Evolutionary conservation across 768 basidiomycete species (phyloP).

Genomic region (Kwoniella dejecticola): DNA sequence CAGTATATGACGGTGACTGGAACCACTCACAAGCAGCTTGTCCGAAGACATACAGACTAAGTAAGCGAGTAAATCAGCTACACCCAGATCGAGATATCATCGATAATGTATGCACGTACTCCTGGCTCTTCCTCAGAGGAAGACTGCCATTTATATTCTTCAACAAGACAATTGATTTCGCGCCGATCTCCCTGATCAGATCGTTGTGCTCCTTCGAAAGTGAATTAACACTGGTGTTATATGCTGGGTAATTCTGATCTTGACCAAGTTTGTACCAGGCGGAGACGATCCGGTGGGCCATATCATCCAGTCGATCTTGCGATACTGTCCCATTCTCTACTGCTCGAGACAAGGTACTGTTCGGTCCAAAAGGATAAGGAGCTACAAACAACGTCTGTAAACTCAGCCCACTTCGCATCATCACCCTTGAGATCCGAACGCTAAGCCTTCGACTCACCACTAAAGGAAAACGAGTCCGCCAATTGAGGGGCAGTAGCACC

Average conservation of each 20-base stretch:
- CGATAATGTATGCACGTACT: neutral
- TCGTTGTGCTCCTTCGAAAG: conserved; percentile 6
- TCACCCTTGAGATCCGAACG: no score
- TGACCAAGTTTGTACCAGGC: conserved; percentile 60
- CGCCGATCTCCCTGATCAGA: conserved; percentile 8
- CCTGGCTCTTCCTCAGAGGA: neutral
- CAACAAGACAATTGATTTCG: conserved; percentile 16
- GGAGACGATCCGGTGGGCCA: conserved; percentile 26
- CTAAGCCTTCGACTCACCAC: no score
- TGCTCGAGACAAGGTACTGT: neutral
- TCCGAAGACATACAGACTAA: conserved; percentile 4
- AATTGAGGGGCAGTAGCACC: neutral
- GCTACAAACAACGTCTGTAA: no score
- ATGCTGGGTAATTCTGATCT: conserved; percentile 58
- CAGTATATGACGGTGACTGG: neutral
- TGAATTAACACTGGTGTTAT: conserved; percentile 1
- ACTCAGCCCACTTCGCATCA: no score
- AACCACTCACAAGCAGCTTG: neutral
- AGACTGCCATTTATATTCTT: conserved; percentile 22
- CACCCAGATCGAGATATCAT: neutral
- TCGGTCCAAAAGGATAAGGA: conserved; percentile 7
- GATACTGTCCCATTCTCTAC: conserved; percentile 25
- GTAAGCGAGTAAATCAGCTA: neutral
- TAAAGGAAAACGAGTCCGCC: neutral
- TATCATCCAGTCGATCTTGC: conserved; percentile 22